Evolutionary conservation across 108 stramenopile genomes (phyloP), one percentile per base, ranked within the genome.

Genomic region (Bacterosira constricta): DNA sequence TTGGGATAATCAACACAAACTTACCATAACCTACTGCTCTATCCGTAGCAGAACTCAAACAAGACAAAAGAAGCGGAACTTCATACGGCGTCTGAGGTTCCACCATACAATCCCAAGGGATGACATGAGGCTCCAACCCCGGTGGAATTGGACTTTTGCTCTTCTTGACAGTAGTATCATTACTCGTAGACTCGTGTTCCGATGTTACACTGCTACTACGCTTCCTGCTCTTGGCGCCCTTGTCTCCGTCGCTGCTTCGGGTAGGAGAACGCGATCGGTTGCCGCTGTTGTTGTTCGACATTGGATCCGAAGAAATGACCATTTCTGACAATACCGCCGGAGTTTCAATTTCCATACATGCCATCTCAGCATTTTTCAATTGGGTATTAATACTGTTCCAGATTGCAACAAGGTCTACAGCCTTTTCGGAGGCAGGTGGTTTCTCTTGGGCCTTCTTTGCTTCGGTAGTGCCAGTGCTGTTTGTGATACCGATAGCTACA

Each of bases 71-170:
- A 29, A 94, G 51, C 1, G 95, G 91, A 51, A 94, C 75, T 15
- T 86, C 93, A 35, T 81, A 80, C 1, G 95, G 95, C 10, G 91
- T 89, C 58, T 71, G 61, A 18, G 95, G 91, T 37, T 87, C 81
- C 3, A 64, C 77, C 35, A 66, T 66, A 39, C 81, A 89, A 55
- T 79, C 70, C 90, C 93, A 95, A 6, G 81, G 77, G 21, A 85
- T 71, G 34, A 86, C 46, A 63, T 81, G 57, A 29, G 77, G 77
- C 46, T 81, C 82, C 38, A 59, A 36, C 37, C 57, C 63, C 30
- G 37, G 42, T 34, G 60, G 54, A 6, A 42, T 66, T 18, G 53
- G 71, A 12, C 35, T 65, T 17, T 54, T 70, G 46, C 45, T 71
- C 63, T 45, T 83, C 86, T 10, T 35, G 31, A 15, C 25, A 21